Percentiles rank a stretch among this genome's conserved stretches.
Evolutionary conservation across 148 eudicot genomes (phyloP).

Genomic region (Amaranthus palmeri): DNA sequence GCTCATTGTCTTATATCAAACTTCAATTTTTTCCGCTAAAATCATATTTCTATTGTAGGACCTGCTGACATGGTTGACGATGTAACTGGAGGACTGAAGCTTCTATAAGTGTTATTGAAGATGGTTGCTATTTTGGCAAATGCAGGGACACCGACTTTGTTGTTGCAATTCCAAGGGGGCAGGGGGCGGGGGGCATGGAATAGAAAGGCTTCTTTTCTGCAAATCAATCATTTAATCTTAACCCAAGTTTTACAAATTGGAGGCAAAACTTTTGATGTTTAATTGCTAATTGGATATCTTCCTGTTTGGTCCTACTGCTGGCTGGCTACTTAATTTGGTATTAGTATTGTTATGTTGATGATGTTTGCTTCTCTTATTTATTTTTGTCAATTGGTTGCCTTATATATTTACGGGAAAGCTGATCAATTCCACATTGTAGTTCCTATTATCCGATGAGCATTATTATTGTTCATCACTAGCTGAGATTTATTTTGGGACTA

Average conservation of each 20-base stretch:
- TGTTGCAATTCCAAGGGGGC: background rate
- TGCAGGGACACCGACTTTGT: background rate
- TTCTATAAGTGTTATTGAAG: too few relatives aligned
- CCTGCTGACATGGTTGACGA: slow-evolving; percentile 96
- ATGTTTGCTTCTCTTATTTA: background rate
- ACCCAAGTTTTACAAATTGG: background rate
- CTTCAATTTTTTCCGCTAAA: too few relatives aligned
- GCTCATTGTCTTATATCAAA: background rate
- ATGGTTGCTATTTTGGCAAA: background rate
- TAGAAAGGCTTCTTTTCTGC: background rate
- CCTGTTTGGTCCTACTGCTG: background rate
- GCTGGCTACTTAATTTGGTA: background rate
- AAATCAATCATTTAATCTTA: background rate
- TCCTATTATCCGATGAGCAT: too few relatives aligned
- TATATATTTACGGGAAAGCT: too few relatives aligned
- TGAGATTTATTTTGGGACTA: too few relatives aligned
- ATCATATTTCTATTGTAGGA: slow-evolving; percentile 47
- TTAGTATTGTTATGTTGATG: background rate
- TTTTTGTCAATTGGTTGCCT: background rate
- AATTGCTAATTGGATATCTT: background rate
- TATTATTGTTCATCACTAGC: too few relatives aligned
- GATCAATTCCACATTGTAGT: too few relatives aligned
- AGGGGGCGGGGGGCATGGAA: background rate
- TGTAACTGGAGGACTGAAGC: slow-evolving; percentile 98
- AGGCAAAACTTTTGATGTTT: background rate